A percentile compares a stretch with the other conserved stretches of the same genome.
Evolutionary conservation across 768 basidiomycete genomes (phyloP).

Genomic region (Coprinellus micaceus): DNA sequence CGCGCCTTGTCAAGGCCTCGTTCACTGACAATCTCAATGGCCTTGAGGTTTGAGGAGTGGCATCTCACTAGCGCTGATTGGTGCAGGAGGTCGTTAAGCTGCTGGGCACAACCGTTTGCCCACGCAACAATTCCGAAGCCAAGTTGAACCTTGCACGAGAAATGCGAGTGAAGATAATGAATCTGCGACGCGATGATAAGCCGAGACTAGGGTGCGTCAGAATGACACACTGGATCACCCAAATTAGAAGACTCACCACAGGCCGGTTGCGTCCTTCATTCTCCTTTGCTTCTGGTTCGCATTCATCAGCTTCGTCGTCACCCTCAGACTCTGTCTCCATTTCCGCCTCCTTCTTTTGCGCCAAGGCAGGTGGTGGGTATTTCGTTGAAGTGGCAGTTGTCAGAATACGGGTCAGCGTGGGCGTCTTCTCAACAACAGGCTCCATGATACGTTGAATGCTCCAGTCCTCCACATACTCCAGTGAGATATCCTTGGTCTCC

Average conservation of each 20-base stretch:
- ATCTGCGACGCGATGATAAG: background rate
- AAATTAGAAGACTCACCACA: background rate
- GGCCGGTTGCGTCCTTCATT: background rate
- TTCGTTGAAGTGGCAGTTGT: background rate
- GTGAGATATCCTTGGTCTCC: constrained; percentile 2
- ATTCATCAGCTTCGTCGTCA: background rate
- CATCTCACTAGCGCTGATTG: background rate
- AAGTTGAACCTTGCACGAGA: background rate
- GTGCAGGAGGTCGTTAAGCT: constrained; percentile 1
- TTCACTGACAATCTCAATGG: background rate
- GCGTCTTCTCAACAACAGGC: constrained; percentile 3
- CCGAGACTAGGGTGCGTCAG: background rate
- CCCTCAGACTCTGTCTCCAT: background rate
- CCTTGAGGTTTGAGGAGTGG: background rate
- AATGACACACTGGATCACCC: background rate
- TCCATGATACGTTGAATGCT: constrained; percentile 4
- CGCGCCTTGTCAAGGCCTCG: background rate
- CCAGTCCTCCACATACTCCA: constrained; percentile 6
- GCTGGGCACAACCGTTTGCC: background rate
- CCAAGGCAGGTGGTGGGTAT: background rate
- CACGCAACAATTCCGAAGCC: background rate
- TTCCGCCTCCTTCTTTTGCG: too few relatives aligned
- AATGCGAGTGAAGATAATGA: background rate
- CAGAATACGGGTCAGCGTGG: constrained; percentile 3
- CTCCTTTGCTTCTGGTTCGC: background rate